Conservation (phyloP, 73 alveolate genomes). For the Stentor roeselii region DNA sequence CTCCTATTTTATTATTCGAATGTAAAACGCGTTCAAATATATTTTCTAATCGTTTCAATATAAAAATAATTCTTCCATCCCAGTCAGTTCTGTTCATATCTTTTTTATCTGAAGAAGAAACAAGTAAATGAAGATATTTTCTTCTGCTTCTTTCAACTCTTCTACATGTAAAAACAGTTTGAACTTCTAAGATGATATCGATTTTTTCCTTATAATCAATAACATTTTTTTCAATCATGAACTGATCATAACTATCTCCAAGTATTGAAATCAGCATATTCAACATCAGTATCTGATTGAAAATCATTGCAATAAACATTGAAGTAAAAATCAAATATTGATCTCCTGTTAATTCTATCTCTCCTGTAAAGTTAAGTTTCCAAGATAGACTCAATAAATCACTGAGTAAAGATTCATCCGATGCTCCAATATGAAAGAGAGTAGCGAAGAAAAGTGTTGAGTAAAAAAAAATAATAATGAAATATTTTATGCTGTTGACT, state of each 20-base stretch:
- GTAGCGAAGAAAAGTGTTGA: neutral
- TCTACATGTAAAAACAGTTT: neutral
- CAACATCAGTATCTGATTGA: neutral
- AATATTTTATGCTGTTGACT: too few species aligned
- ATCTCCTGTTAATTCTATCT: too few species aligned
- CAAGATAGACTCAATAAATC: neutral
- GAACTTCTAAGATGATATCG: neutral
- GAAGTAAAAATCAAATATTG: neutral
- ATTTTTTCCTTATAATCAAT: neutral
- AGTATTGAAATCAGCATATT: neutral
- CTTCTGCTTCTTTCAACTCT: neutral
- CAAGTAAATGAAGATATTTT: neutral
- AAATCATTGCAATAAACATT: neutral
- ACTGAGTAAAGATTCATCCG: neutral
- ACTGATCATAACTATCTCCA: neutral
- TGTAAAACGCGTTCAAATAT: too few species aligned
- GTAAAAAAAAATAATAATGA: too few species aligned
- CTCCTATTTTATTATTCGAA: too few species aligned
- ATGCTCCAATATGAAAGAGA: neutral
- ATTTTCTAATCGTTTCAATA: neutral
- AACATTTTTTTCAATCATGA: neutral
- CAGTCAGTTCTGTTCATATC: neutral
- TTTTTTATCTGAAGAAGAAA: too few species aligned
- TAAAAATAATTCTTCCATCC: neutral
- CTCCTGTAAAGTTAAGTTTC: neutral